Conservation (phyloP, 805 yeast genomes). For the Yamadazyma sp. region DNA sequence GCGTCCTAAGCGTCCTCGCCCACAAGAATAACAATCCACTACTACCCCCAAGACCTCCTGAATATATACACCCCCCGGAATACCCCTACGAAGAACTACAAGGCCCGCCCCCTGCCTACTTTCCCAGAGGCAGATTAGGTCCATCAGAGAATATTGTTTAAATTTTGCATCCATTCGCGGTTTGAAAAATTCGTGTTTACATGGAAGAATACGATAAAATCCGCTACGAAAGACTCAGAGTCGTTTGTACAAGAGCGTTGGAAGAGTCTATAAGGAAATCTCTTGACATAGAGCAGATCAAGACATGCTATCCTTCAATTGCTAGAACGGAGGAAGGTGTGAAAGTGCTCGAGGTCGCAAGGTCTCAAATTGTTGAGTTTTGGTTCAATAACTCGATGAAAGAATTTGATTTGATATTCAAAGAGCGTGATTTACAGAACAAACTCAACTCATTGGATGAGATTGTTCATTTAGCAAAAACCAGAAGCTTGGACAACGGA, state of each 20-base stretch:
- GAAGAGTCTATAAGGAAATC: constrained; percentile 51
- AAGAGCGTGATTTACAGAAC: constrained; percentile 44
- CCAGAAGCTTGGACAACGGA: constrained; percentile 20
- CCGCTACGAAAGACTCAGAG: constrained; percentile 49
- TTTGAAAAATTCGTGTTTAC: background rate
- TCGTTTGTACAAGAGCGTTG: constrained; percentile 54
- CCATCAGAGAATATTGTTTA: too few species aligned
- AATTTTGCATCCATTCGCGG: constrained; percentile 6
- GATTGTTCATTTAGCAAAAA: constrained; percentile 42
- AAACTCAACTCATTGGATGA: constrained; percentile 51
- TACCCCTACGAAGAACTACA: background rate
- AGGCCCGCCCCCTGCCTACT: background rate
- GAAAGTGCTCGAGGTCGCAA: constrained; percentile 45
- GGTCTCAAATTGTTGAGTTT: constrained; percentile 51
- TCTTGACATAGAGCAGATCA: constrained; percentile 49
- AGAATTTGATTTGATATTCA: constrained; percentile 55
- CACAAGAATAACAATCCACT: too few species aligned
- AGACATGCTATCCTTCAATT: constrained; percentile 55
- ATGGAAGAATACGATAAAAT: constrained; percentile 24
- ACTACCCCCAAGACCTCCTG: too few species aligned
- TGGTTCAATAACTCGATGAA: constrained; percentile 50
- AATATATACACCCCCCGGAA: too few species aligned
- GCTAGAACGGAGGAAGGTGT: constrained; percentile 48
- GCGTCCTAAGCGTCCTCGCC: too few species aligned
- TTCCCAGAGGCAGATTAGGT: too few species aligned